Evolutionary conservation across 1,139 yeast species (phyloP), one percentile per base, ranked within the genome.

Genomic region (Citeromyces hawaiiensis): DNA sequence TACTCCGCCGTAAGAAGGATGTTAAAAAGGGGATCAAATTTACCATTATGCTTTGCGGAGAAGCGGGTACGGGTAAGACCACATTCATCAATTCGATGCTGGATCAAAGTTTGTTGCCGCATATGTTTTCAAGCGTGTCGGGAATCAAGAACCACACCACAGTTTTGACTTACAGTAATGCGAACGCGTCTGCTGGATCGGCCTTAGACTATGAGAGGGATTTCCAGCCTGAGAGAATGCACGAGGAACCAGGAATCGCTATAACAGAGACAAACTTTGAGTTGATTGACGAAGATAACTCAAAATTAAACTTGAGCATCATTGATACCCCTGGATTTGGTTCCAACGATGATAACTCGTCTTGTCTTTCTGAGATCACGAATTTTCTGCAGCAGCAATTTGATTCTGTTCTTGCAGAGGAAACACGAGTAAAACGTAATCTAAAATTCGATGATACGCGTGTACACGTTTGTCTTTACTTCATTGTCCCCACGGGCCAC

Each of bases 261-360:
- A 51, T 81, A 59, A 79, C 88, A 2, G 83, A 80, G 44, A 76
- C 86, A 3, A 68, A 72, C 17, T 69, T 81, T 17, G 76, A 70
- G 47, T 63, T 71, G n/a, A 45, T 76, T 39, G 65, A 60, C 41
- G 87, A 78, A 47, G 66, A 63, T 8, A 17, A 23, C n/a, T 70
- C 76, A 39, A 62, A 61, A 34, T 64, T 79, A 42, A 61, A 64
- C 38, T 61, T 80, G 42, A 72, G 70, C 2, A 63, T 74, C 6
- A 71, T 81, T 43, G 85, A 72, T 45, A 81, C 91, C 1, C 91
- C 91, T 3, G 86, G 86, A 32, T 85, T 81, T 61, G 94, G 93
- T 44, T 85, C 81, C 50, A 73, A 66, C 48, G 64, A 81, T 51
- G 75, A 75, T 50, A 57, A 57, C 39, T 52, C 46, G 35, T 42